Base-by-base conservation (phyloP, 352 stramenopile genomes). In the Phytophthora pluvialis region DNA sequence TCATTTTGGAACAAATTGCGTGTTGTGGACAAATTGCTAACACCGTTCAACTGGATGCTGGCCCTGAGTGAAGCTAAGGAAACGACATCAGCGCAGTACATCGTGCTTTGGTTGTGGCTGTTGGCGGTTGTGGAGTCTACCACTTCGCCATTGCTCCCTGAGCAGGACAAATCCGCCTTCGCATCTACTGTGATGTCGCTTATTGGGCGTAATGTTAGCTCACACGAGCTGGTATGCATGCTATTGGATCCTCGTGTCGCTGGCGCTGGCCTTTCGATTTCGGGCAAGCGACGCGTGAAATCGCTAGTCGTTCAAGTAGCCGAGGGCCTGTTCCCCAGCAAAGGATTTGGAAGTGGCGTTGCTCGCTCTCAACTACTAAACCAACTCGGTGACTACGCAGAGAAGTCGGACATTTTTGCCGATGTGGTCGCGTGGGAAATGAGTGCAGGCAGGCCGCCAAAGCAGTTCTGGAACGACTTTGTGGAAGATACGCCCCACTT, bases 341-440 rank as follows among this genome's bases (percentile, higher is more conserved):
- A 53, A 29, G 55, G 25, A 8, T 77, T 65, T 60, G 49, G 58
- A 26, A 54, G 42, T 29, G 46, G 59, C 3, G 57, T 10, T 29
- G 25, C 59, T 46, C 59, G 72, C 45, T 46, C 45, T 15, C 33
- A 63, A 18, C 45, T 89, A 40, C 58, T 89, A 26, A 54, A 48
- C 9, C 72, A 89, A 33, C 32, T 89, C 8, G 60, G 64, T 9
- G 40, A 83, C 32, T 86, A 72, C 52, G 26, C 70, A 15, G 73
- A 79, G 26, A 73, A 76, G 39, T 57, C 73, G 25, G 70, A 49
- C 9, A 55, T 59, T 40, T 88, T 88, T 64, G 60, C 36, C 1
- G 77, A 86, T 56, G 47, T 62, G 4, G 63, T 88, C 32, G 62
- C 54, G 21, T 88, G 79, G 79, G 77, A 86, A 60, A 81, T 86